Evolutionary conservation across 305 asterid genomes (phyloP), one percentile per base, ranked within the genome.

Genomic region (Fraxinus dipetala): DNA sequence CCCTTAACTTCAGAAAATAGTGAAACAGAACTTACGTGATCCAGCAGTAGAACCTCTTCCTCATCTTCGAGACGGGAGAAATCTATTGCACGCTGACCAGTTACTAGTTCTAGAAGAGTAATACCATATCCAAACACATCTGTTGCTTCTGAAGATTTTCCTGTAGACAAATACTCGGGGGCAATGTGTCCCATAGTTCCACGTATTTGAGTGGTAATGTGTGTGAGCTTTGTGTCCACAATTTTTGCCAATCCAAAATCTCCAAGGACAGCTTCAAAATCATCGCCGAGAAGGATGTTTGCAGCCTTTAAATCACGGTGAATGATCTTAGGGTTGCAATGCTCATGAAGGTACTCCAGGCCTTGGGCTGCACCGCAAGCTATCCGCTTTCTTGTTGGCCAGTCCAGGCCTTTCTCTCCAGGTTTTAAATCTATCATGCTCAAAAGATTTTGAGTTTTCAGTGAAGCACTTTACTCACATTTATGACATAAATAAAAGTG

Each of bases 181-280:
- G 98, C 98, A 45, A 95, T 95, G 79, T 95, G 98, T 51, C 98
- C 98, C 98, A 95, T 95, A 0, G 98, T 95, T 69, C 98, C 98
- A 3, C 98, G 98, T 77, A 95, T 90, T 86, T 91, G 97, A 76
- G 99, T 95, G 1, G 99, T 95, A 14, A 95, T 87, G 32, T 95
- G 98, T 4, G 99, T 95, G 3, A 83, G 88, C 45, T 92, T 89
- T 0, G 94, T 73, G 81, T 95, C 98, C 73, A 95, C 94, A 11
- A 87, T 82, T 74, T 95, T 93, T 72, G 99, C 98, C 63, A 95
- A 77, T 28, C 99, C 99, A 20, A 95, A 95, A 83, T 95, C 99
- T 80, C 99, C 99, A 9, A 93, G 97, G 36, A 95, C 95, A 13
- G 98, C 91, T 22, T 92, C 97, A 76, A 92, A 91, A 0, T 91